phyloP scores from a whole-genome alignment of 2,329 filamentous ascomycete species.

The Cordyceps pruinosa region DNA sequence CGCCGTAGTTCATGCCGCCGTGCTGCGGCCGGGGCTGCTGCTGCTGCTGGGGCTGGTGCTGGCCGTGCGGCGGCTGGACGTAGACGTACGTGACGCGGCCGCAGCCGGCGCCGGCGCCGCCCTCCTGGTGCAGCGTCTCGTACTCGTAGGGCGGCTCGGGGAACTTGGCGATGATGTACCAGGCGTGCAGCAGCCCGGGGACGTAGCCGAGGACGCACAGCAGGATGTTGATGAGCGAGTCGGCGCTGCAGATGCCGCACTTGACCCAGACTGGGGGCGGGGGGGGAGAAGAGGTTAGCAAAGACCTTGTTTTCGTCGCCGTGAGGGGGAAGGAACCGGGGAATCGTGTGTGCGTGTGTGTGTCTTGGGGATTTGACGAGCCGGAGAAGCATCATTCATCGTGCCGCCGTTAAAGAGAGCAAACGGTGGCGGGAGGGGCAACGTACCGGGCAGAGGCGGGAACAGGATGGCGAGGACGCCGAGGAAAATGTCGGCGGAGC shows the following conservation, averaged over 20 bases:
- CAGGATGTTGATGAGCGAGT: constrained; percentile 91
- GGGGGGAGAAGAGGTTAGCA: neutral
- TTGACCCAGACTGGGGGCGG: constrained; percentile 75
- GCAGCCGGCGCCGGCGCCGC: constrained; percentile 38
- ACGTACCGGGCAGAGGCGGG: constrained; percentile 57
- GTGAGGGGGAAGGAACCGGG: neutral
- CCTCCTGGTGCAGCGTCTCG: constrained; percentile 55
- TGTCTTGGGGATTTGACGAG: too few relatives aligned
- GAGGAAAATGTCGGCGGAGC: constrained; percentile 55
- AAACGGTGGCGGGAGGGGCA: constrained; percentile 8
- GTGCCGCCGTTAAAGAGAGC: too few relatives aligned
- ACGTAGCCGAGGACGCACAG: constrained; percentile 74
- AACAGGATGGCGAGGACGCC: constrained; percentile 58
- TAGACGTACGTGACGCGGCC: constrained; percentile 64
- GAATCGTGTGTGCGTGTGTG: too few relatives aligned
- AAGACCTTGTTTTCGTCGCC: neutral
- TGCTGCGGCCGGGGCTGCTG: constrained; percentile 40
- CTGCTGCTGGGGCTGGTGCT: constrained; percentile 32
- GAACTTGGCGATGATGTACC: constrained; percentile 94
- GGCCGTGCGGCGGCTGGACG: constrained; percentile 45
- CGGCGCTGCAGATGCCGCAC: constrained; percentile 82
- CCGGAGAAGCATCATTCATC: too few relatives aligned
- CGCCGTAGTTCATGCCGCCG: constrained; percentile 17
- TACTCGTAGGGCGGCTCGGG: constrained; percentile 71
- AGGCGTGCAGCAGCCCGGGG: constrained; percentile 86